Evolutionary conservation across 2,329 filamentous ascomycete genomes (phyloP), one percentile per base, ranked within the genome.

Genomic region (Saccharata proteae): DNA sequence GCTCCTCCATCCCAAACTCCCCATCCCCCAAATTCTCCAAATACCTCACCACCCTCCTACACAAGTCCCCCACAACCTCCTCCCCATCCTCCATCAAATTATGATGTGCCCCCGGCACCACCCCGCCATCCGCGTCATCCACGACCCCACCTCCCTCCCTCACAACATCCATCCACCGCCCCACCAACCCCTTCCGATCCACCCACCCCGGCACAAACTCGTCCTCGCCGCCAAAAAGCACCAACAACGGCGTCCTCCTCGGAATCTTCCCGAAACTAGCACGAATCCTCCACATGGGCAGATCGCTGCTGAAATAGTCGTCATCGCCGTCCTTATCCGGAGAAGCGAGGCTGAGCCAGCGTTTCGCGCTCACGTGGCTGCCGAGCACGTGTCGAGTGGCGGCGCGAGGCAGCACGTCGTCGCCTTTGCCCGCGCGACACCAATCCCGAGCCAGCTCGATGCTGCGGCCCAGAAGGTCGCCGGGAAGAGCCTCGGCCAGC

Each of bases 221-320:
- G 49, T 88, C 81, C 25, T 64, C 55, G 5, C 62, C 76, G 2
- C 77, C 77, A 36, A 74, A 71, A 18, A 85, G 48, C 12, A 81
- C 71, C 40, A 80, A 57, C 1, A 83, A 53, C 1, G 73, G 70
- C n/a, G 55, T 57, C 9, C 34, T 43, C 9, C 20, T 18, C 16
- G 69, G 58, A 34, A 83, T 59, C 29, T 58, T 59, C 3, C 74
- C 69, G 67, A 88, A 93, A n/a, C 77, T 77, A 10, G 51, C 51
- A 15, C 54, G 47, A 5, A 85, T 59, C 12, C 64, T 61, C 18
- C 69, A 62, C 24, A 72, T 67, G 0, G 61, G 53, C n/a, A 90
- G 58, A 48, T 90, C 80, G 3, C 74, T 76, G n/a, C 80, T 86
- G 58, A 93, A 93, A 48, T 80, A 83, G 50, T 93, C 86, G 50